Base-by-base conservation (phyloP, 2,329 filamentous ascomycete genomes). In the Teratosphaeria zuluensis region DNA sequence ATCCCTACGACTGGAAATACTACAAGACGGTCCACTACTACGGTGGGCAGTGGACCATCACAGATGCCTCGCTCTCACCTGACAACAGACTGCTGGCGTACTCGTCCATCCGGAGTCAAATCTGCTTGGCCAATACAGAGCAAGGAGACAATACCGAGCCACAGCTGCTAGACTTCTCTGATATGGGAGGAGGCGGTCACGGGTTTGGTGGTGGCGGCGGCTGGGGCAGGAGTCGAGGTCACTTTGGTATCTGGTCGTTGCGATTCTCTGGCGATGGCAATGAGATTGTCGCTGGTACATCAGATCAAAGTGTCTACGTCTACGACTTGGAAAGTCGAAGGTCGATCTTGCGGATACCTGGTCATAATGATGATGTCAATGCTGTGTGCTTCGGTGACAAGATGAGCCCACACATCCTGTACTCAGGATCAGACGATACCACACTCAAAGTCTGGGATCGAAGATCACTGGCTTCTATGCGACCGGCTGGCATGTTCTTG, bases 401-500 rank as follows among this genome's bases (percentile, higher is more conserved):
- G 61, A 82, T 83, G 32, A 95, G 90, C 0, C 92, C 94, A 1
- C 92, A 99, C 70, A 92, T 97, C 61, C 80, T 99, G 2, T 97
- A 96, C 75, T 96, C 92, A 0, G 94, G 94, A 21, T 96, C 91
- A 0, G 94, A 99, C 69, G 94, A 99, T 70, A 87, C 89, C 1
- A 95, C 90, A 0, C 83, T 97, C 67, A 95, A 96, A 69, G 90
- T 99, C 1, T 99, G 94, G 94, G 94, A 99, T 70, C 84, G 92
- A 54, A 83, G 94, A 55, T 83, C 80, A 38, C 81, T 87, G 77
- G 81, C 79, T 28, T 76, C 84, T 62, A 81, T 82, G 33, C 78
- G 84, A 54, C 82, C 83, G 68, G 84, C 84, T 2, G 84, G 84
- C 8, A 82, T 84, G 11, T 86, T 87, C 69, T 73, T 86, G 38